Conservation (phyloP, 2,329 filamentous ascomycete genomes). For the Parastagonospora nodorum region DNA sequence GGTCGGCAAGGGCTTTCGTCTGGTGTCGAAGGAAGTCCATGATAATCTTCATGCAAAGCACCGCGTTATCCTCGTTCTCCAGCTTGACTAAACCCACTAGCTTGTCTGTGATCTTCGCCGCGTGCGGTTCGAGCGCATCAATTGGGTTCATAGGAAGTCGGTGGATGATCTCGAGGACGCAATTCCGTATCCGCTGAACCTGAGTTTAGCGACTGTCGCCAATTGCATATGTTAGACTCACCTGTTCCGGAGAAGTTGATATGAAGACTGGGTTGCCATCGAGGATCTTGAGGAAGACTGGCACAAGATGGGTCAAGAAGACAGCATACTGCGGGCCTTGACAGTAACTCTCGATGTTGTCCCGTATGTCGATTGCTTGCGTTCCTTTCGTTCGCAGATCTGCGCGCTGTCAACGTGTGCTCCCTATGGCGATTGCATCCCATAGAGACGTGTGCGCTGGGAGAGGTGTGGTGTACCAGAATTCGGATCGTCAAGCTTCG, state of each 20-base stretch:
- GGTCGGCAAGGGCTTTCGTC: constrained; percentile 76
- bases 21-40: constrained; percentile 97
- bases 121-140: constrained; percentile 86
- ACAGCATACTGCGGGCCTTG: constrained; percentile 74
- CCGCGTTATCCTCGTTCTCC: constrained; percentile 98
- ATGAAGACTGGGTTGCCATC: constrained; percentile 88
- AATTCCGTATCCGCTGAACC: constrained; percentile 82
- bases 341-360: constrained; percentile 88
- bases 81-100: constrained; percentile 85
- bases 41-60: constrained; percentile 96
- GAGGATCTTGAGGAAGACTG: constrained; percentile 84
- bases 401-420: constrained; percentile 47
- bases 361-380: constrained; percentile 83
- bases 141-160: constrained; percentile 75
- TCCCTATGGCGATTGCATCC: constrained; percentile 1
- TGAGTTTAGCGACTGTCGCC: constrained; percentile 13
- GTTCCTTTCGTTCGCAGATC: constrained; percentile 83
- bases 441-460: background rate
- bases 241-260: constrained; percentile 87
- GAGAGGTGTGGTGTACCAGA: constrained; percentile 33
- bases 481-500: constrained; percentile 52
- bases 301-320: constrained; percentile 87
- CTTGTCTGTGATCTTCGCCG: constrained; percentile 85
- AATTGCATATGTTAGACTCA: constrained; percentile 49
- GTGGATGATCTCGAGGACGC: constrained; percentile 91